A percentile compares a stretch with the other conserved stretches of the same genome.
These are phyloP conservation scores for Centella asiatica DNA, from an alignment of 129 eudicot genomes.

Conservation along the genomic window DNA sequence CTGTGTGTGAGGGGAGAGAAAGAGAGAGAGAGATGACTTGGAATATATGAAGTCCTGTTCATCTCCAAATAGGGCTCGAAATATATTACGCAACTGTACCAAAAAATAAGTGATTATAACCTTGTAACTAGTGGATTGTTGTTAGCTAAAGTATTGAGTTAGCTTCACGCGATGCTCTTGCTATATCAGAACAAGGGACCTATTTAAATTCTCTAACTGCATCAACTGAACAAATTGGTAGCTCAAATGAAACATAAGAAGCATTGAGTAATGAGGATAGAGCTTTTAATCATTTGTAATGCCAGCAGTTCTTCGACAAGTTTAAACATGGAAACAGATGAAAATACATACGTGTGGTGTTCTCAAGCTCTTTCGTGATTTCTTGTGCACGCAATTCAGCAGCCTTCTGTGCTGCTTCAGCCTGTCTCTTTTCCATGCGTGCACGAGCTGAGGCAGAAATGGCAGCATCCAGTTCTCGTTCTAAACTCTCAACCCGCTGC, in stretches of 20 bases:
- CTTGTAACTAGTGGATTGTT: neutral
- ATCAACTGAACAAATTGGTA: neutral
- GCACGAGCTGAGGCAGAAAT: slow-evolving; percentile 92
- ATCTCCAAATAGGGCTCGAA: no score
- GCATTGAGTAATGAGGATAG: neutral
- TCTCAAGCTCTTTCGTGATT: slow-evolving; percentile 80
- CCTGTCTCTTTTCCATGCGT: slow-evolving; percentile 78
- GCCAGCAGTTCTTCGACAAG: neutral
- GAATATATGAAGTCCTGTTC: no score
- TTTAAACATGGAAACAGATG: slow-evolving; percentile 1
- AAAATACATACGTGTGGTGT: slow-evolving; percentile 71
- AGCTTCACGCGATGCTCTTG: neutral
- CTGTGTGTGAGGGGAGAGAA: no score
- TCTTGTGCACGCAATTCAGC: slow-evolving; percentile 83
- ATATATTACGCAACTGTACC: no score
- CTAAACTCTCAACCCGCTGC: slow-evolving; percentile 84
- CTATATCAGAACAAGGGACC: neutral
- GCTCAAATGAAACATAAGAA: neutral
- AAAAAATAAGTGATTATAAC: no score
- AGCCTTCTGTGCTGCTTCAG: slow-evolving; percentile 92
- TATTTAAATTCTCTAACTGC: neutral
- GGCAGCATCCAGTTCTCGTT: slow-evolving; percentile 85
- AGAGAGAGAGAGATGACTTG: no score
- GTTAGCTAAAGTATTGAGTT: neutral
- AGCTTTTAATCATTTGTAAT: neutral